Percentiles rank a stretch among this genome's conserved stretches.
These are phyloP conservation scores for Podospora comata DNA, from an alignment of 495 filamentous ascomycete species.

Conservation along the genomic window DNA sequence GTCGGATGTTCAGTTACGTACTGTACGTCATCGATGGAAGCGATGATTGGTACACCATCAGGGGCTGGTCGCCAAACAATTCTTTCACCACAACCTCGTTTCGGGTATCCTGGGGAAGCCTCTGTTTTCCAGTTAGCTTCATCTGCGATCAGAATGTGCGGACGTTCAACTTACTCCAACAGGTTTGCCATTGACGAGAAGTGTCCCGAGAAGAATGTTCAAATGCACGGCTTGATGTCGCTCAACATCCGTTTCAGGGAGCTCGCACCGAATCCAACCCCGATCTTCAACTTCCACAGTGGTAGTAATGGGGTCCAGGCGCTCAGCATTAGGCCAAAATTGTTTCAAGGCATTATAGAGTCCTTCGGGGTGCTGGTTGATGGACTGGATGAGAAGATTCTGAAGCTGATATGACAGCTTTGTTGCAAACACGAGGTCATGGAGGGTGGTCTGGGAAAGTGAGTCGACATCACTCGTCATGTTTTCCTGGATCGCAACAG, in stretches of 20 bases:
- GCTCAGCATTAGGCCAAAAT: conserved; percentile 23
- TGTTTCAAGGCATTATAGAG: conserved; percentile 34
- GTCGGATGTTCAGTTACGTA: not conserved
- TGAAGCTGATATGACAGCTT: conserved; percentile 44
- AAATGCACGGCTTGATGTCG: conserved; percentile 37
- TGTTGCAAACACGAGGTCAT: conserved; percentile 47
- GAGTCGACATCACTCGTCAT: conserved; percentile 29
- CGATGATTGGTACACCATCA: conserved; percentile 45
- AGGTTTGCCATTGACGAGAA: conserved; percentile 49
- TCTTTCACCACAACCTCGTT: conserved; percentile 36
- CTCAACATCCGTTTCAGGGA: conserved; percentile 9
- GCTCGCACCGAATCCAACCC: conserved; percentile 16
- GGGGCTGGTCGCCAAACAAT: conserved; percentile 50
- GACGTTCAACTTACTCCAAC: conserved; percentile 29
- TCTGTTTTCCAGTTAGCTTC: conserved; percentile 17
- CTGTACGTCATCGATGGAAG: conserved; percentile 47
- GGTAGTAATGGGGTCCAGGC: conserved; percentile 1
- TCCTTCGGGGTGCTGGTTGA: conserved; percentile 23
- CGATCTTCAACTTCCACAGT: not conserved
- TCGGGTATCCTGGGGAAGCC: conserved; percentile 44
- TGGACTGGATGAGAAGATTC: conserved; percentile 29
- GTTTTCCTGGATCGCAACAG: conserved; percentile 44
- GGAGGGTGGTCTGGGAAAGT: conserved; percentile 30
- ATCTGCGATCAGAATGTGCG: too few species aligned
- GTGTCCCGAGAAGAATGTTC: conserved; percentile 46